Evolutionary conservation across 495 filamentous ascomycete species (phyloP), one percentile per base, ranked within the genome.

Genomic region (Usnea hakonensis): DNA sequence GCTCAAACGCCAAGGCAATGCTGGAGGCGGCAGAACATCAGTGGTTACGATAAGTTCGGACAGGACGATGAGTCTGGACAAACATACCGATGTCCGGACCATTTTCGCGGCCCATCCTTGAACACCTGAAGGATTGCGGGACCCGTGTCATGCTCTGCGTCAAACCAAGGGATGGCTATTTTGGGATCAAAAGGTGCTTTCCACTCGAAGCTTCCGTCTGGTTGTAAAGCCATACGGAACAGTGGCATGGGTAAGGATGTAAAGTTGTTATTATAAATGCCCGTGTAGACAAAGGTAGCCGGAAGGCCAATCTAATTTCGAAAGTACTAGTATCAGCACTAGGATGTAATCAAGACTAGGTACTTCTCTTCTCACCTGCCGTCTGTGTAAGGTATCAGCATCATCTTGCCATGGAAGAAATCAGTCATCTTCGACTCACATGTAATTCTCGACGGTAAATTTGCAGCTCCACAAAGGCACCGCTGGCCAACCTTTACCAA

Each of bases 241-340:
- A 98, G 79, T 3, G 94, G 94, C 72, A 95, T 97, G 0, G 87
- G 89, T 32, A 97, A 80, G 62, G 87, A 91, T 13, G 92, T 97
- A 76, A 98, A 98, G 73, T 98, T 98, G 74, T 98, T 97, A 76
- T 97, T 96, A 78, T 97, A 98, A 67, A 96, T 96, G 44, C 94
- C 94, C 35, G 91, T 88, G 72, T 97, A 97, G 64, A 97, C 85
- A 66, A 96, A 97, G 10, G 93, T 97, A 2, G 91, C 83, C 0
- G 91, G 90, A 10, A 97, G 76, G 3, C 84, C 88, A 52, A 95
- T 82, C 71, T 69, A 32, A 10, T 30, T 62, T 30, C 3, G 5
- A 36, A 16, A 28, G 33, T 38, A 38, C 26, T 21, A 21, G n/a
- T 28, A 30, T 57, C 54, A 57, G 37, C 54, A 14, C 16, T 26